A percentile compares a stretch with the other conserved stretches of the same genome.
Conservation (phyloP, 2,329 filamentous ascomycete species). For the Colletotrichum cereale region DNA sequence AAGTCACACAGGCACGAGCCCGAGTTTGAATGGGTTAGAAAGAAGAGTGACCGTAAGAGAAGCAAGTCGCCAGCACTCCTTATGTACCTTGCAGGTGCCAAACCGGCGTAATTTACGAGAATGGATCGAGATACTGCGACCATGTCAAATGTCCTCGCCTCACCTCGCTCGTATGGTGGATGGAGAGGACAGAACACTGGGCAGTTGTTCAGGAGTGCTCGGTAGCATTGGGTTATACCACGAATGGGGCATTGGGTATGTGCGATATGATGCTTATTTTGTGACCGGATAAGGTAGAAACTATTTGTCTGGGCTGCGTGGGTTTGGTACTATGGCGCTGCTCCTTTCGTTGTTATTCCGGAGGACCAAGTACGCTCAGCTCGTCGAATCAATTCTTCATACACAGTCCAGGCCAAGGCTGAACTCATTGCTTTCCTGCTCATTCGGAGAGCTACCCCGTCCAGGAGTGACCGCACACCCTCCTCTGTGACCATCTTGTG, state of each 20-base stretch:
- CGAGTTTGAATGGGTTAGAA: slow-evolving; percentile 69
- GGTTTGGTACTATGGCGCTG: slow-evolving; percentile 22
- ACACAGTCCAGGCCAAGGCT: slow-evolving; percentile 96
- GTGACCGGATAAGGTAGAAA: slow-evolving; percentile 15
- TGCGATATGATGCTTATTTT: not conserved
- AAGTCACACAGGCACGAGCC: slow-evolving; percentile 56
- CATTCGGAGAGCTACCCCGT: slow-evolving; percentile 88
- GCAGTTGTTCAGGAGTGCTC: not conserved
- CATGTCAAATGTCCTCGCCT: not conserved
- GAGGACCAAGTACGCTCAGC: slow-evolving; percentile 57
- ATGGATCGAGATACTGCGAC: not conserved
- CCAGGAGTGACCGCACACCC: slow-evolving; percentile 83
- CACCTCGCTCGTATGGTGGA: not conserved
- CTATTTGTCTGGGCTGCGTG: not conserved
- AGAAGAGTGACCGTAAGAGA: slow-evolving; percentile 65
- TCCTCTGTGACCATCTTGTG: slow-evolving; percentile 85
- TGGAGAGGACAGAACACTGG: too few relatives aligned
- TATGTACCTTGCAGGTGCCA: slow-evolving; percentile 69
- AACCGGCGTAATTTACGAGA: slow-evolving; percentile 51
- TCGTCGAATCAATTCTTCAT: slow-evolving; percentile 89
- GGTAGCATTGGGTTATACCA: not conserved
- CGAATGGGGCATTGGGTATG: not conserved
- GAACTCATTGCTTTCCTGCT: slow-evolving; percentile 92
- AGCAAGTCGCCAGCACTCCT: slow-evolving; percentile 69
- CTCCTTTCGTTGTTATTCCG: slow-evolving; percentile 13